These are phyloP conservation scores for Suillus americanus DNA, from an alignment of 768 basidiomycete genomes.

Conservation along the genomic window DNA sequence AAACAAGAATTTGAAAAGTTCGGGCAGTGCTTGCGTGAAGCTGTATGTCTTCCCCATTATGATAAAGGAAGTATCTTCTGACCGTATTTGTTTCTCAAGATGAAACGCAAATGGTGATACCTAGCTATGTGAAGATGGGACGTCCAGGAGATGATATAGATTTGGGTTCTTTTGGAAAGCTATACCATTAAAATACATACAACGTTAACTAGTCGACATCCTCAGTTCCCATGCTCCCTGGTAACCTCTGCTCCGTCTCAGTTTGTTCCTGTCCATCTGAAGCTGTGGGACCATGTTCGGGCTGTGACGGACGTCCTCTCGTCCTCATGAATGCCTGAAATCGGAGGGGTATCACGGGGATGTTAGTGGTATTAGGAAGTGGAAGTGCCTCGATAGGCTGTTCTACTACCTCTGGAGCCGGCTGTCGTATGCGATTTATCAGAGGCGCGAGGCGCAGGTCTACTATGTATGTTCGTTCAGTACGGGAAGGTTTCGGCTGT, in stretches of 20 bases:
- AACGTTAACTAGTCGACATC: conserved; percentile 17
- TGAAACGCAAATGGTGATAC: conserved; percentile 56
- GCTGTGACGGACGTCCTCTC: conserved; percentile 36
- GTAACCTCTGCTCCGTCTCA: conserved; percentile 29
- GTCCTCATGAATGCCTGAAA: conserved; percentile 54
- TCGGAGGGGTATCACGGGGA: conserved; percentile 43
- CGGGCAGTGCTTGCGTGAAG: conserved; percentile 74
- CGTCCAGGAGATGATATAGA: conserved; percentile 6
- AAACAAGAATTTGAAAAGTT: conserved; percentile 83
- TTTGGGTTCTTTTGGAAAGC: conserved; percentile 14
- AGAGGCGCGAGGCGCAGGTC: conserved; percentile 61
- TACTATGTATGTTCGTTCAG: conserved; percentile 49
- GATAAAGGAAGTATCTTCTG: neutral
- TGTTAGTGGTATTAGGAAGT: conserved; percentile 59
- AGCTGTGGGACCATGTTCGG: conserved; percentile 21
- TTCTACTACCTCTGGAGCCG: conserved; percentile 39
- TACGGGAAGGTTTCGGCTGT: conserved; percentile 22
- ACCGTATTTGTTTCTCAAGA: conserved; percentile 30
- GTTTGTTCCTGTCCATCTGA: conserved; percentile 31
- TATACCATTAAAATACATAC: conserved; percentile 16
- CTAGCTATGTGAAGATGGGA: conserved; percentile 21
- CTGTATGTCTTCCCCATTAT: conserved; percentile 51
- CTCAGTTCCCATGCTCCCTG: conserved; percentile 29
- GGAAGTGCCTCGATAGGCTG: conserved; percentile 43
- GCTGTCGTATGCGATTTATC: conserved; percentile 55